Evolutionary conservation across 2,329 filamentous ascomycete species (phyloP), one percentile per base, ranked within the genome.

Genomic region (Clarireedia sp.): DNA sequence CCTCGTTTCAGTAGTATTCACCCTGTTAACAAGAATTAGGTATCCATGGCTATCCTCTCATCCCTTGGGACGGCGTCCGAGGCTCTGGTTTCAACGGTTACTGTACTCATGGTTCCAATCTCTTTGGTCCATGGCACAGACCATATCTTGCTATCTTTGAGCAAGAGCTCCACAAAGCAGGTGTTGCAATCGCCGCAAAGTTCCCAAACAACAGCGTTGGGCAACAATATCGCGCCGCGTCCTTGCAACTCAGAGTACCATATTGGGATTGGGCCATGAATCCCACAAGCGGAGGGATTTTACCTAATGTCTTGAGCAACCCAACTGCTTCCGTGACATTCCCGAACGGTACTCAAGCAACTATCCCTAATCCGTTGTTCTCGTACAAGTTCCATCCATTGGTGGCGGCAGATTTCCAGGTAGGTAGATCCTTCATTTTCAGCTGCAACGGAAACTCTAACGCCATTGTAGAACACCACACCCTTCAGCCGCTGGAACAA

Each of bases 121-220:
- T 94, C 19, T 92, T 95, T 67, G 81, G 86, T 45, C 79, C 84
- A 44, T 95, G 89, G 89, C 89, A 95, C 74, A 82, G 89, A 48
- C 86, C 89, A 0, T 94, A 92, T 69, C 74, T 92, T 56, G 74
- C 79, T 8, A 70, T 85, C 9, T 81, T 73, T 59, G 76, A 86
- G 71, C 78, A 74, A 70, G 72, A 74, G 70, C 62, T 70, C 5
- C 61, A 74, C n/a, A 68, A 64, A 54, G 61, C 51, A 6, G 57
- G 74, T 81, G 60, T 71, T 19, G 63, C 68, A 43, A 62, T 58
- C 51, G 78, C 81, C 60, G 75, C 77, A 8, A 65, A 68, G 74
- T 48, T 82, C 81, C 0, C 56, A 68, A 4, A 78, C 82, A 61
- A 70, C 49, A 51, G 70, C 10, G 70, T 71, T 3, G 70, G 76